Evolutionary conservation across 805 yeast species (phyloP), one percentile per base, ranked within the genome.

Genomic region (Yarrowia deformans): DNA sequence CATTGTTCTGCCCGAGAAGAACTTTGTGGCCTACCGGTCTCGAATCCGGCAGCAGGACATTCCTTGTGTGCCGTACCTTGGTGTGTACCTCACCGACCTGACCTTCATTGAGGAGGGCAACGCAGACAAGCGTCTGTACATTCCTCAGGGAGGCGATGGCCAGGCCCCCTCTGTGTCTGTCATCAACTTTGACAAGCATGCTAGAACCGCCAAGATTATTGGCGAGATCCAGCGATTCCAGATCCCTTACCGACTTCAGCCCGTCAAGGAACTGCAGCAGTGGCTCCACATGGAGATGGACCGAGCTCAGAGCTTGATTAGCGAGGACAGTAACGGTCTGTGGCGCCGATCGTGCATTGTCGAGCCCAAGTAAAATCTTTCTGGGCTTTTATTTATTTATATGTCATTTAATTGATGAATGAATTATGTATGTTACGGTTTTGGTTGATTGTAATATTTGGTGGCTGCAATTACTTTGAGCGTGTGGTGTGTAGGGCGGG

Each of bases 101-200:
- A 77, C 79, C 16, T 75, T 79, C 52, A 72, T 77, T 40, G 79
- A 76, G 52, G 81, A 79, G 69, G 81, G 81, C 37, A 79, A 78
- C 69, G 75, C 79, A 16, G 69, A 66, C 34, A 58, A 43, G 35
- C 54, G 76, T 37, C 45, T 58, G 49, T 69, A 68, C 48, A 32
- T 58, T 32, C 68, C 70, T 13, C 45, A 43, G 32, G 72, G 72
- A 35, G 19, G 37, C n/a, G 72, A 71, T 18, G 60, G 67, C 10
- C 64, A 60, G 0, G 58, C 37, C 18, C 66, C 70, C 13, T 71
- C 69, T 1, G 64, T 70, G 18, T 58, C 60, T 23, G 73, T 76
- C 34, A 74, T 79, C 71, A 79, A 79, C 69, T 75, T 79, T 50
- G 81, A 79, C 63, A 73, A 79, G 42, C 78, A 77, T 69, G 70